phyloP scores from a whole-genome alignment of 345 rosid genomes.

The Sapria himalayana region DNA sequence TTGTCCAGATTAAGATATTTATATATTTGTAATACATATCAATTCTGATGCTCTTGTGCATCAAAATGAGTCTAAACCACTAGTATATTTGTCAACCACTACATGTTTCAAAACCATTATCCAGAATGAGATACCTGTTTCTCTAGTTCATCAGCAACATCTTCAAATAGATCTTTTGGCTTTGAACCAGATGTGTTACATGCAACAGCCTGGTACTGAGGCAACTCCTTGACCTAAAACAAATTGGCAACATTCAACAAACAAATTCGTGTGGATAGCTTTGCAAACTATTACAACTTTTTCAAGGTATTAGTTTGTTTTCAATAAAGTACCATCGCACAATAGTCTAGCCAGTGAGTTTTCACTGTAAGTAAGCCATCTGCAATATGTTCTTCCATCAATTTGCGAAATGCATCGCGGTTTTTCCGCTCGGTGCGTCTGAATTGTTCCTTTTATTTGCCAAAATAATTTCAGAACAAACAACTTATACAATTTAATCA shows the following conservation, averaged over 20 bases:
- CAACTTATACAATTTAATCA: constrained; percentile 3
- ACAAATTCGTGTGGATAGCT: too few relatives aligned
- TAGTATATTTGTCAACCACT: too few relatives aligned
- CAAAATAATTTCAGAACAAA: constrained; percentile 6
- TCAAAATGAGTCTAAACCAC: too few relatives aligned
- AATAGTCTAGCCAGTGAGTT: constrained; percentile 76
- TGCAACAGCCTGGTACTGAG: constrained; percentile 81
- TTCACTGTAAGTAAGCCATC: constrained; percentile 63
- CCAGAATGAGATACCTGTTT: constrained; percentile 37
- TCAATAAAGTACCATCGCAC: constrained; percentile 32
- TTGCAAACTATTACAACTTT: too few relatives aligned
- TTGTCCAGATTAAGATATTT: too few relatives aligned
- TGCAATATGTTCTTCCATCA: constrained; percentile 64
- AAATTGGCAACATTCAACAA: too few relatives aligned
- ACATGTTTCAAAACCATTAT: too few relatives aligned
- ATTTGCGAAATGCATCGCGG: constrained; percentile 60
- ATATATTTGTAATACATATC: too few relatives aligned
- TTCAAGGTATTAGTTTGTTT: too few relatives aligned
- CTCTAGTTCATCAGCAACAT: constrained; percentile 60
- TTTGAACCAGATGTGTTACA: constrained; percentile 71
- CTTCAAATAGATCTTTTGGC: constrained; percentile 92
- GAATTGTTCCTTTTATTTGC: constrained; percentile 46
- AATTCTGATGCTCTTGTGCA: too few relatives aligned
- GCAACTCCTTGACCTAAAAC: constrained; percentile 53
- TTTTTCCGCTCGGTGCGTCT: constrained; percentile 83